These are phyloP conservation scores for Erythrophleum ivorense DNA, from an alignment of 331 rosid genomes.

Conservation along the genomic window DNA sequence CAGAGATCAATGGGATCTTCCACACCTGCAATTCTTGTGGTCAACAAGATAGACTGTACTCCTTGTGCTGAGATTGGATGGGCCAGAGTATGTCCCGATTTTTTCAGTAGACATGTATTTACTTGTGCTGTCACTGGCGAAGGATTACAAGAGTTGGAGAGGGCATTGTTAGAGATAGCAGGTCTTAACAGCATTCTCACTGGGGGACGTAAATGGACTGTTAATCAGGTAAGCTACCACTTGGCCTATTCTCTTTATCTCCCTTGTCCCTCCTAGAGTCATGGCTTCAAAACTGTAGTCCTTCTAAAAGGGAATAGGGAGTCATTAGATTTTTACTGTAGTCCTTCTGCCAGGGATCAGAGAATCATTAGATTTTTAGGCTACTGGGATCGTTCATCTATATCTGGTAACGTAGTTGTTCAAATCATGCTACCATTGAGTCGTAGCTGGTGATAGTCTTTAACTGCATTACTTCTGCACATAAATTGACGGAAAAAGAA, in stretches of 20 bases:
- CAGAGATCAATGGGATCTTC: slow-evolving; percentile 73
- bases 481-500: background rate
- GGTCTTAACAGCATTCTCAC: slow-evolving; percentile 70
- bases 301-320: slow-evolving; percentile 27
- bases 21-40: slow-evolving; percentile 81
- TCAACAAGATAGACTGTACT: slow-evolving; percentile 82
- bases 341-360: slow-evolving; percentile 16
- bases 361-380: background rate
- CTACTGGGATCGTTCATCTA: slow-evolving; percentile 10
- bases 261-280: background rate
- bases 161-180: slow-evolving; percentile 70
- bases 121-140: slow-evolving; percentile 92
- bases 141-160: slow-evolving; percentile 86
- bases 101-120: slow-evolving; percentile 70
- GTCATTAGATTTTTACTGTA: background rate
- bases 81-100: slow-evolving; percentile 36
- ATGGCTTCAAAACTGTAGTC: background rate
- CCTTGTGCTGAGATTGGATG: slow-evolving; percentile 53
- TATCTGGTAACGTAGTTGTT: background rate
- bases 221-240: slow-evolving; percentile 70
- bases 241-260: slow-evolving; percentile 8
- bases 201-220: slow-evolving; percentile 89
- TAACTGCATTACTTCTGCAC: background rate
- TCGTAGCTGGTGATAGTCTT: slow-evolving; percentile 4
- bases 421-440: background rate